Percentiles rank a stretch among this genome's conserved stretches.
These are phyloP conservation scores for Penicillium pulvis DNA, from an alignment of 495 filamentous ascomycete genomes.

Conservation along the genomic window DNA sequence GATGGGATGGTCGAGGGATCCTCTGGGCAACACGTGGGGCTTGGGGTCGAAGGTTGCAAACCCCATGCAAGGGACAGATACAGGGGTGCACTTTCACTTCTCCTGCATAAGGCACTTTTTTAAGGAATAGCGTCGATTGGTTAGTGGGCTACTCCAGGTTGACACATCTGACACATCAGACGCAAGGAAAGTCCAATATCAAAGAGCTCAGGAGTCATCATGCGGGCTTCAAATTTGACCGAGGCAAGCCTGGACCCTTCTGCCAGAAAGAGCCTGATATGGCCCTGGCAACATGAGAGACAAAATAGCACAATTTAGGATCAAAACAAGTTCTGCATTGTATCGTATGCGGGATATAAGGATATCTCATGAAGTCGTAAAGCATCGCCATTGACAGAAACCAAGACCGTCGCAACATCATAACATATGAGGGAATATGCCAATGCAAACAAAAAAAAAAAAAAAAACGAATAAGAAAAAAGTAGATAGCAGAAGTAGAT, in stretches of 20 bases:
- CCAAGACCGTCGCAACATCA: not conserved
- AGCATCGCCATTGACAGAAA: constrained; percentile 14
- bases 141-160: constrained; percentile 6
- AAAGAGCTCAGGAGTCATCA: constrained; percentile 7
- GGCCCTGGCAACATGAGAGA: constrained; percentile 11
- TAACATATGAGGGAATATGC: not conserved
- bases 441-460: constrained; percentile 4
- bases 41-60: constrained; percentile 18
- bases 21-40: constrained; percentile 26
- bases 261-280: constrained; percentile 4
- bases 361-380: constrained; percentile 31
- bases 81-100: constrained; percentile 9
- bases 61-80: constrained; percentile 21
- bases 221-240: constrained; percentile 8
- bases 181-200: constrained; percentile 31
- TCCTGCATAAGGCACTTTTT: constrained; percentile 12
- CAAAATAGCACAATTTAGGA: not conserved
- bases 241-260: not conserved
- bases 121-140: constrained; percentile 3
- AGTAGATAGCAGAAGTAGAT: constrained; percentile 2
- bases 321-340: constrained; percentile 20
- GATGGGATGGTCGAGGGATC: constrained; percentile 6
- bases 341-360: constrained; percentile 11
- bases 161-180: constrained; percentile 27
- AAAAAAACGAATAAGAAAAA: constrained; percentile 9